Evolutionary conservation across 208 protist species (phyloP).

Genomic region (Porcisia hertigi): DNA sequence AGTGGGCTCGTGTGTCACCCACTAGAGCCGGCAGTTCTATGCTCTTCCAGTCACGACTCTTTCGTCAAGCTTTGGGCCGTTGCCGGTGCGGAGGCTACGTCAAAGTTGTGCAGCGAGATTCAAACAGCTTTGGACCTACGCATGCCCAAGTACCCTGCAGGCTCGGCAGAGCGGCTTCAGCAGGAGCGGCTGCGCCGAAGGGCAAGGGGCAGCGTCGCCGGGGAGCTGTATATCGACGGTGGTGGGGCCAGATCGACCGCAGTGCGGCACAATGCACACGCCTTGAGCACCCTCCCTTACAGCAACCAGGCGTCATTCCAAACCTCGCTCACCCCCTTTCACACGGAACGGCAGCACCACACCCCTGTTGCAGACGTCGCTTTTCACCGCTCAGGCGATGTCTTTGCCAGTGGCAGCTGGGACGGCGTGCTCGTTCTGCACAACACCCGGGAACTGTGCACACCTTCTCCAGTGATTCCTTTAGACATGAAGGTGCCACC

Average conservation of each 20-base stretch:
- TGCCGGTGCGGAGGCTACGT: constrained; percentile 16
- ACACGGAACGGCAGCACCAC: constrained; percentile 62
- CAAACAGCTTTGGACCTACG: constrained; percentile 6
- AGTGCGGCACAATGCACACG: neutral
- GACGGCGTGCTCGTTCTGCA: constrained; percentile 62
- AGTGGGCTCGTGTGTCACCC: constrained; percentile 65
- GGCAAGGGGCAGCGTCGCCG: neutral
- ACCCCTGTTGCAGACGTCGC: constrained; percentile 57
- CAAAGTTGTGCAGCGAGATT: constrained; percentile 16
- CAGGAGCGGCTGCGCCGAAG: constrained; percentile 13
- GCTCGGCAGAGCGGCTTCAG: constrained; percentile 14
- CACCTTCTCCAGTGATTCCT: constrained; percentile 15
- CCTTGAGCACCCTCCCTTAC: neutral
- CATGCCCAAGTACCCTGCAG: constrained; percentile 29
- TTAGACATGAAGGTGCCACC: constrained; percentile 1
- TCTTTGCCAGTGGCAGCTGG: constrained; percentile 80
- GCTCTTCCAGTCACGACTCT: constrained; percentile 61
- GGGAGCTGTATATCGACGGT: neutral
- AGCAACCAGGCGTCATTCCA: neutral
- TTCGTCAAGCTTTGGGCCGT: constrained; percentile 68
- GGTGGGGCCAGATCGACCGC: neutral
- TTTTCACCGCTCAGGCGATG: constrained; percentile 68
- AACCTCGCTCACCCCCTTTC: constrained; percentile 31
- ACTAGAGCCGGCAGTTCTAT: constrained; percentile 40
- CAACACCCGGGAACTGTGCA: constrained; percentile 33